phyloP scores from a whole-genome alignment of 352 stramenopile genomes.

The Phytophthora sp. region DNA sequence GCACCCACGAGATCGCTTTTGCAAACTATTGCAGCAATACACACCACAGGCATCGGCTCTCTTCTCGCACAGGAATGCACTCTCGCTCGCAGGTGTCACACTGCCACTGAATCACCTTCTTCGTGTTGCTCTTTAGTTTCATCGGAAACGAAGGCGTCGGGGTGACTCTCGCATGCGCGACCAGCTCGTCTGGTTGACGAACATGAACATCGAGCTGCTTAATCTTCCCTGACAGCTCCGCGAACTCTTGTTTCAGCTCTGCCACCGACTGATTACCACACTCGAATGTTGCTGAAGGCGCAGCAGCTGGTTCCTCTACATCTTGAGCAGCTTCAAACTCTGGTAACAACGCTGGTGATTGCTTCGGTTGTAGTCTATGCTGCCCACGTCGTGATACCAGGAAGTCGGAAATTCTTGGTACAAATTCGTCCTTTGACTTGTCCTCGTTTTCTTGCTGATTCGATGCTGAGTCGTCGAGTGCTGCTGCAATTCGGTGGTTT shows the following conservation, averaged over 20 bases:
- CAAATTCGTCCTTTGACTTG: neutral
- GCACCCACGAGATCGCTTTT: neutral
- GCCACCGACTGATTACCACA: constrained; percentile 20
- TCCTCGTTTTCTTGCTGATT: constrained; percentile 19
- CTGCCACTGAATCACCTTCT: constrained; percentile 68
- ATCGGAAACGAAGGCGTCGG: neutral
- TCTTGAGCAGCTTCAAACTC: constrained; percentile 2
- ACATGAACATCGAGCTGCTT: no score
- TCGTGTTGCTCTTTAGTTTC: constrained; percentile 36
- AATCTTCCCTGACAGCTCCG: constrained; percentile 4
- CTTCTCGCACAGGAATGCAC: constrained; percentile 78
- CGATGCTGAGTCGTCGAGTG: neutral
- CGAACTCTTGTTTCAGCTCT: constrained; percentile 7
- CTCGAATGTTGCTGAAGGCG: constrained; percentile 8
- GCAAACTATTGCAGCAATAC: neutral
- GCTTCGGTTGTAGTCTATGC: neutral
- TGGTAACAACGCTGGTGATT: neutral
- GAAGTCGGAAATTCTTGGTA: neutral
- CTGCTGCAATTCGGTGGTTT: neutral
- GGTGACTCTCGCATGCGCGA: neutral
- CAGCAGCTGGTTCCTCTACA: constrained; percentile 1
- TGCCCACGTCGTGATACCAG: neutral
- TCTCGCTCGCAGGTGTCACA: constrained; percentile 68
- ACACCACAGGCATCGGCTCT: constrained; percentile 79
- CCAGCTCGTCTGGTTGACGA: constrained; percentile 2